Evolutionary conservation across 192 early-diverging fungal species (phyloP).

Genomic region (Irineochytrium annulatum): DNA sequence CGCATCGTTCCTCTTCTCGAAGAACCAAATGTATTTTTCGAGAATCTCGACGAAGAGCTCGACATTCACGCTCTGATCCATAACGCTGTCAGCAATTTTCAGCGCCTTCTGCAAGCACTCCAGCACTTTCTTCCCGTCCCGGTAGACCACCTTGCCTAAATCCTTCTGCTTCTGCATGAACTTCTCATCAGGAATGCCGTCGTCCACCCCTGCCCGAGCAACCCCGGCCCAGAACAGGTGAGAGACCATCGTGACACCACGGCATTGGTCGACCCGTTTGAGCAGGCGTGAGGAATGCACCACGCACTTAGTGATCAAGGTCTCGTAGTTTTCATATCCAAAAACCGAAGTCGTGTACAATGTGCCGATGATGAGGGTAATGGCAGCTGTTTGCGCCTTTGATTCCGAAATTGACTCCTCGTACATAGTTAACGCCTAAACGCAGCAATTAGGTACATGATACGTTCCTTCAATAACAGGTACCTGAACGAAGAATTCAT

Average conservation of each 20-base stretch:
- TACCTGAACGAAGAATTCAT: conserved; percentile 93
- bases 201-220: not conserved
- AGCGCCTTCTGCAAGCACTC: conserved; percentile 91
- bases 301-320: conserved; percentile 85
- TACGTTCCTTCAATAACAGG: not conserved
- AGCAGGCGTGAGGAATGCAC: conserved; percentile 86
- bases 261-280: conserved; percentile 92
- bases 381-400: conserved; percentile 82
- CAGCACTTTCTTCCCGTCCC: conserved; percentile 85
- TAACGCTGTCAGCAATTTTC: conserved; percentile 89
- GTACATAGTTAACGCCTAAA: conserved; percentile 86
- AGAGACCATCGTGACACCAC: conserved; percentile 73
- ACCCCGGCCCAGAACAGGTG: conserved; percentile 85
- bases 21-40: conserved; percentile 93
- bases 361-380: conserved; percentile 82
- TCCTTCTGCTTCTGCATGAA: conserved; percentile 33
- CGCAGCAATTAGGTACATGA: not conserved
- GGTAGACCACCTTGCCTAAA: conserved; percentile 62
- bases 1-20: conserved; percentile 83
- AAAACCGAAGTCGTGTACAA: conserved; percentile 80
- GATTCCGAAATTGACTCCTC: conserved; percentile 95
- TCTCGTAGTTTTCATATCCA: conserved; percentile 89
- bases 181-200: conserved; percentile 5
- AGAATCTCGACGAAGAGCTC: conserved; percentile 97
- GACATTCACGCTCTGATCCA: conserved; percentile 85